Evolutionary conservation across 2,329 filamentous ascomycete species (phyloP).

Genomic region (Didymella lethalis): DNA sequence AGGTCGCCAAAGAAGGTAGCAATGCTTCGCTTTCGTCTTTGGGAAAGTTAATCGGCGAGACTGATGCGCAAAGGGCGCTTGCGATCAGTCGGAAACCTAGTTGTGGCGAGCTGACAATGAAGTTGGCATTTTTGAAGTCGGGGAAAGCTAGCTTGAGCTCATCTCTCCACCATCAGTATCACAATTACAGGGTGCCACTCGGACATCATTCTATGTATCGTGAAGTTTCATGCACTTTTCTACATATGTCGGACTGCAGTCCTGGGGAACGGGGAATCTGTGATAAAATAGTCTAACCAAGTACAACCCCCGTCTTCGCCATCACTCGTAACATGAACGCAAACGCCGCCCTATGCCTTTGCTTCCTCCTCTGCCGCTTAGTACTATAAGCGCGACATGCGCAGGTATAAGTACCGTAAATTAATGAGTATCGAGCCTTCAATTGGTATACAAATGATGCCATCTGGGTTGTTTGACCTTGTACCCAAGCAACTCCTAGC

Average conservation of each 20-base stretch:
- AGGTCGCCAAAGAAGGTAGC: not conserved
- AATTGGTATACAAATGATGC: not conserved
- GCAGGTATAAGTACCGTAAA: not conserved
- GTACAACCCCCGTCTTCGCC: slow-evolving; percentile 12
- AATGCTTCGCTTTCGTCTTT: not conserved
- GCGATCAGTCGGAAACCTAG: no score
- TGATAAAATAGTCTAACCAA: slow-evolving; percentile 30
- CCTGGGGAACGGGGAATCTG: slow-evolving; percentile 29
- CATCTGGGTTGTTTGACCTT: slow-evolving; percentile 10
- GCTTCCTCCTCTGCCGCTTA: slow-evolving; percentile 7
- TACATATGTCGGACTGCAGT: slow-evolving; percentile 14
- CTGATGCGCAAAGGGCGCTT: no score
- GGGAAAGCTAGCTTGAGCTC: no score
- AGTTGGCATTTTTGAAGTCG: not conserved
- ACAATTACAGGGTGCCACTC: not conserved
- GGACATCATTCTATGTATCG: not conserved
- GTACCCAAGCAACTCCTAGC: slow-evolving; percentile 54
- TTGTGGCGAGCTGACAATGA: not conserved
- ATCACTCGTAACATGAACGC: slow-evolving; percentile 9
- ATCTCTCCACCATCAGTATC: not conserved
- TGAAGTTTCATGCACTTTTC: slow-evolving; percentile 14
- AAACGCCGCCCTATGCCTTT: slow-evolving; percentile 19
- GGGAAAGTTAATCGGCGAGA: not conserved
- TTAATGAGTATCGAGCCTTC: not conserved
- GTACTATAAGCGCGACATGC: not conserved